These are phyloP conservation scores for Coemansia asiatica DNA, from an alignment of 192 early-diverging fungal species.

Conservation along the genomic window DNA sequence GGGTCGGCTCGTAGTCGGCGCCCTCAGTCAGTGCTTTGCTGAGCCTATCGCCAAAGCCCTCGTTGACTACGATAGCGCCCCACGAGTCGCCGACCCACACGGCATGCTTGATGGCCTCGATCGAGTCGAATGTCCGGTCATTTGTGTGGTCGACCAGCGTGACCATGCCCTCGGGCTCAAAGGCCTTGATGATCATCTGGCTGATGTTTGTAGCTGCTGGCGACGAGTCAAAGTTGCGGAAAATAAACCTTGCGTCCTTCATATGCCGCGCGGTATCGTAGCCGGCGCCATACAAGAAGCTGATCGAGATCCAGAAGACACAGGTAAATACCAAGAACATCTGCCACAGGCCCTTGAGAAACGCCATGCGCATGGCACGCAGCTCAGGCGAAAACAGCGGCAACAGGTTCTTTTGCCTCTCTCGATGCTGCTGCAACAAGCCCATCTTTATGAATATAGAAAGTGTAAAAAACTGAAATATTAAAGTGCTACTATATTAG, in stretches of 20 bases:
- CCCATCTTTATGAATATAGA: neutral
- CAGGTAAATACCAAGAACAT: conserved; percentile 36
- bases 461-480: neutral
- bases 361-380: conserved; percentile 44
- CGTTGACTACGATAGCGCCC: conserved; percentile 38
- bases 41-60: conserved; percentile 44
- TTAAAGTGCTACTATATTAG: no score
- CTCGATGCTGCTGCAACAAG: conserved; percentile 22
- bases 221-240: conserved; percentile 42
- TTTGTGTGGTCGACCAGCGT: conserved; percentile 19
- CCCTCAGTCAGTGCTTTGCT: conserved; percentile 22
- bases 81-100: conserved; percentile 49
- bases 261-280: conserved; percentile 50
- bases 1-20: conserved; percentile 25
- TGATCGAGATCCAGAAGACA: conserved; percentile 50
- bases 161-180: conserved; percentile 15
- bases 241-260: conserved; percentile 30
- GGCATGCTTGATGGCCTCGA: conserved; percentile 17
- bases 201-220: conserved; percentile 12
- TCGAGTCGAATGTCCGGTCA: conserved; percentile 5
- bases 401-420: conserved; percentile 41
- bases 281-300: conserved; percentile 47
- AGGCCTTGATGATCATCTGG: conserved; percentile 23
- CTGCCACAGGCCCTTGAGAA: conserved; percentile 46
- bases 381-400: conserved; percentile 51